These are phyloP conservation scores for Lodderomyces beijingensis DNA, from an alignment of 1,139 yeast genomes.

Conservation along the genomic window DNA sequence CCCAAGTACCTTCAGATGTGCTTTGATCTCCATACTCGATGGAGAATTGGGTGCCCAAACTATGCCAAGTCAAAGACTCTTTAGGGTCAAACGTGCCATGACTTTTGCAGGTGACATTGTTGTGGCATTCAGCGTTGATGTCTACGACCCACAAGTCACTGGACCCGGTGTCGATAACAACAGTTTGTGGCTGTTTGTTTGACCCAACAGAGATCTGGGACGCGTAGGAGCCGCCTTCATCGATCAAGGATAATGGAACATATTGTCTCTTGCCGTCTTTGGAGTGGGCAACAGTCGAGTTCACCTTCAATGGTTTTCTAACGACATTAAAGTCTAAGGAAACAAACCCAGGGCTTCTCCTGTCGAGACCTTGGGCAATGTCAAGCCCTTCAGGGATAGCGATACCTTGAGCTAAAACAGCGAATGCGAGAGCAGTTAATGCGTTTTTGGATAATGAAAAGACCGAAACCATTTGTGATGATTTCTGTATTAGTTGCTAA, in stretches of 20 bases:
- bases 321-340: conserved; percentile 10
- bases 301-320: conserved; percentile 6
- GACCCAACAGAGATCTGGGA: conserved; percentile 9
- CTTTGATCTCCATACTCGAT: conserved; percentile 12
- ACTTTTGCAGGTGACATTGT: conserved; percentile 2
- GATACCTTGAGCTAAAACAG: background rate
- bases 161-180: conserved; percentile 23
- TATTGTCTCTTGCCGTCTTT: background rate
- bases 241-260: background rate
- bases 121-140: conserved; percentile 15
- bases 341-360: conserved; percentile 10
- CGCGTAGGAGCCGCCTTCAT: background rate
- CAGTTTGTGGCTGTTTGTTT: conserved; percentile 11
- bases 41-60: conserved; percentile 7
- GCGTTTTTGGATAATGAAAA: background rate
- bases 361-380: too few species aligned
- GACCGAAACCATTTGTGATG: too few species aligned
- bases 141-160: conserved; percentile 33
- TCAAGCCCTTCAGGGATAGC: too few species aligned
- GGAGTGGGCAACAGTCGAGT: conserved; percentile 26
- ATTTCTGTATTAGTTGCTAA: too few species aligned
- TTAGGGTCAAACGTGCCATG: conserved; percentile 7
- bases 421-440: background rate
- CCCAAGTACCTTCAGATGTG: conserved; percentile 52
- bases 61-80: conserved; percentile 7